Base-by-base conservation (phyloP, 164 flowering plant species). In the Kalanchoe fedtschenkoi region DNA sequence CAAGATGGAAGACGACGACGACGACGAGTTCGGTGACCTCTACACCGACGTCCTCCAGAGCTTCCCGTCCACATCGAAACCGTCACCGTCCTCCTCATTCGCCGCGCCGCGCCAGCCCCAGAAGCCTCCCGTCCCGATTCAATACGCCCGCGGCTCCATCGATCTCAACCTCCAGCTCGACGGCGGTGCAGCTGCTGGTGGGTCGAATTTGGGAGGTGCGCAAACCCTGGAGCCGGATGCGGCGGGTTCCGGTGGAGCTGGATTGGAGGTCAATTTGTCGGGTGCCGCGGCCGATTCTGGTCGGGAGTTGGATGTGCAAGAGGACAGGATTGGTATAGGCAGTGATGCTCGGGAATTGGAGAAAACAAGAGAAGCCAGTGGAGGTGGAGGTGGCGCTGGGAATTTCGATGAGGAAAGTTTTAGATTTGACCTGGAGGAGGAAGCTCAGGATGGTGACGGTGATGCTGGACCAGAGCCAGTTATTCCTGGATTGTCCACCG, bases 11-110 rank as follows among this genome's bases (percentile, higher is more conserved):
- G 97, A 86, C 70, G 98, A 93, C 39, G 98, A 86, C 70, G 98
- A 93, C 39, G 98, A 93, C 57, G 98, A 89, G 65, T 93, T 93
- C 74, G 98, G 98, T 62, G 98, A 93, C 83, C 96, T 93, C 41
- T 93, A 93, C 76, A 78, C 96, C 1, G 98, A 90, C 63, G 95
- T 93, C 21, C 88, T 92, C 63, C 76, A 56, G 1, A 80, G 85
- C 2, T 70, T 78, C 24, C 47, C 78, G 8, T 46, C 78, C 10
- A 19, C 74, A 28, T 42, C 63, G 61, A 67, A 19, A 55, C 72
- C 70, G 4, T 71, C 53, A 0, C 72, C 35, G 26, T 66, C 39
- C 14, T 37, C 39, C 14, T 9, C 39, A 37, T 37, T 37, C 13
- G 8, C 39, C 14, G 11, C 71, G 17, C 28, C 26, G 24, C 56